phyloP scores from a whole-genome alignment of 2,329 filamentous ascomycete species.

The Exophiala bonariae region DNA sequence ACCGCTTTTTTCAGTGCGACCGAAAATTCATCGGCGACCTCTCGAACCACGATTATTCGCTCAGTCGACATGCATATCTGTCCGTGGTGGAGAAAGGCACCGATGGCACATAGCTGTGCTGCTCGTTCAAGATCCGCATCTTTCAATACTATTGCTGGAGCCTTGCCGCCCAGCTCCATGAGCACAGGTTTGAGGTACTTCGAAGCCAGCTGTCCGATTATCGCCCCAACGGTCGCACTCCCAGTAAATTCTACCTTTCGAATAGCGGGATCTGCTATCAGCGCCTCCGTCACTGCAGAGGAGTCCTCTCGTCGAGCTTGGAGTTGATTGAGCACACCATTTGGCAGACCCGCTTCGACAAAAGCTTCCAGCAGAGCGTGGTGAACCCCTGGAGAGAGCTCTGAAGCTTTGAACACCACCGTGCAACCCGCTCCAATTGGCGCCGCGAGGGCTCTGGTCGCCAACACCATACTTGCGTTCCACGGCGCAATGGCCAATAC shows the following conservation, averaged over 20 bases:
- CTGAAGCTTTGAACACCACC: conserved; percentile 69
- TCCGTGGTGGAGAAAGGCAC: conserved; percentile 48
- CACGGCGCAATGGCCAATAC: conserved; percentile 10
- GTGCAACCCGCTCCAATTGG: conserved; percentile 62
- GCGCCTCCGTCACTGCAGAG: conserved; percentile 61
- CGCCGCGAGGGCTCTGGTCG: background rate
- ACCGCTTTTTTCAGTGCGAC: conserved; percentile 46
- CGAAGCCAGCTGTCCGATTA: conserved; percentile 69
- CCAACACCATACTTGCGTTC: conserved; percentile 2
- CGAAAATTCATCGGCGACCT: conserved; percentile 54
- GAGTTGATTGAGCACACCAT: conserved; percentile 71
- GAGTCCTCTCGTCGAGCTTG: conserved; percentile 62
- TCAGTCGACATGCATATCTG: conserved; percentile 88
- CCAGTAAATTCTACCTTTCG: conserved; percentile 79
- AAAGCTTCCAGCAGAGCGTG: conserved; percentile 43
- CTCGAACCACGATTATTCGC: conserved; percentile 63
- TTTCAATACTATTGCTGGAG: conserved; percentile 72
- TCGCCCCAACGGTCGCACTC: conserved; percentile 67
- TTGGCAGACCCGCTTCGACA: conserved; percentile 68
- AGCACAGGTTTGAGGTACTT: conserved; percentile 75
- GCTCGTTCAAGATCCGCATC: conserved; percentile 76
- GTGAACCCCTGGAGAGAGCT: conserved; percentile 62
- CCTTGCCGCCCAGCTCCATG: conserved; percentile 80
- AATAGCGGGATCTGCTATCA: conserved; percentile 67
- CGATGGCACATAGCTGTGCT: conserved; percentile 40